Evolutionary conservation across 768 basidiomycete species (phyloP).

Genomic region (Pulveroboletus sp.): DNA sequence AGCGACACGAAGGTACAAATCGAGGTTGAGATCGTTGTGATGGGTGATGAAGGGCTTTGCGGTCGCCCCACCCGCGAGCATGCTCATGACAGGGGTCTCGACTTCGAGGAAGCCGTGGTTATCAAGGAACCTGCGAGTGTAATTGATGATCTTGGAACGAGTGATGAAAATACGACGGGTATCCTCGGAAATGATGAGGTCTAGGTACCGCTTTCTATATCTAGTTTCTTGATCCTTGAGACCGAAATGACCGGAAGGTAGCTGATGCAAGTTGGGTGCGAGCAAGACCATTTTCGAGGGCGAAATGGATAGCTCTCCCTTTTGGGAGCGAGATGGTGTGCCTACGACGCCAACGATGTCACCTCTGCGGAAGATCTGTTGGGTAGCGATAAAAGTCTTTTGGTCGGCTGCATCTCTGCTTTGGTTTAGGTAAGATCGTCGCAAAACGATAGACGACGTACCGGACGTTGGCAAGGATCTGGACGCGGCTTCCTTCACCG

Average conservation of each 20-base stretch:
- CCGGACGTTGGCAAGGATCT: constrained; percentile 91
- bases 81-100: constrained; percentile 96
- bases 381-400: constrained; percentile 61
- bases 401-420: constrained; percentile 60
- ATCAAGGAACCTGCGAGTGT: constrained; percentile 88
- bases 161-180: constrained; percentile 90
- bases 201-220: constrained; percentile 97
- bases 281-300: constrained; percentile 81
- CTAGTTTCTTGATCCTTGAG: constrained; percentile 97
- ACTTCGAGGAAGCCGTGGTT: constrained; percentile 94
- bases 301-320: constrained; percentile 90
- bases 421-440: constrained; percentile 18
- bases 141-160: constrained; percentile 86
- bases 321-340: constrained; percentile 86
- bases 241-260: constrained; percentile 89
- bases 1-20: constrained; percentile 94
- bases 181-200: constrained; percentile 90
- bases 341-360: constrained; percentile 95
- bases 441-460: constrained; percentile 34
- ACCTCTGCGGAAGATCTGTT: constrained; percentile 89
- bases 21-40: constrained; percentile 96
- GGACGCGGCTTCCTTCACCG: constrained; percentile 88
- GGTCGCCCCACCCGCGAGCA: constrained; percentile 95
- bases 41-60: constrained; percentile 99
- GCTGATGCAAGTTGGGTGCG: constrained; percentile 92